phyloP scores from a whole-genome alignment of 108 stramenopile species.

The Nannochloropsis gaditana region DNA sequence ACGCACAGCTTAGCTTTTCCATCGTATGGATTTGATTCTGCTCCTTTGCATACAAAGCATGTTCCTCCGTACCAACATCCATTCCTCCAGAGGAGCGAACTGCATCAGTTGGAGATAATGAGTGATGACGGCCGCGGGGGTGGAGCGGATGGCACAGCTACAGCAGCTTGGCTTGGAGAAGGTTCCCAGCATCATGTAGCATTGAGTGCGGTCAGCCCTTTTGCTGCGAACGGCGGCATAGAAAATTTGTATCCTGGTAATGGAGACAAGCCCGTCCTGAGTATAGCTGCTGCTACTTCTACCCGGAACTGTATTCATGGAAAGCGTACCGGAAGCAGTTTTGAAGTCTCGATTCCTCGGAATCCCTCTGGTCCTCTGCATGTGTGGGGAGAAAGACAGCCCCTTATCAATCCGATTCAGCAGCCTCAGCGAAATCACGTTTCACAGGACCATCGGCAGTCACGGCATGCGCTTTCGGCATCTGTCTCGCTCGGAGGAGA shows the following conservation, averaged over 20 bases:
- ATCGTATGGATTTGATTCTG: background rate
- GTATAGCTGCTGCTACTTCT: background rate
- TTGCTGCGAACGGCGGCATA: background rate
- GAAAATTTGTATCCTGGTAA: background rate
- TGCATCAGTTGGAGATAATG: constrained; percentile 8
- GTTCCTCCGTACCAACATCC: constrained; percentile 28
- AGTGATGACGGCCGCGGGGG: constrained; percentile 28
- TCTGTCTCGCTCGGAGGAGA: constrained; percentile 21
- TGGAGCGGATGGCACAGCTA: background rate
- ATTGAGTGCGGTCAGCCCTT: background rate
- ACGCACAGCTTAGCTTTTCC: background rate
- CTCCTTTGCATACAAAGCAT: constrained; percentile 19
- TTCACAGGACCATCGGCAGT: constrained; percentile 18
- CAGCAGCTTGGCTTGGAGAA: background rate
- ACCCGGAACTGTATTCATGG: background rate
- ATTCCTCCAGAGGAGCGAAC: background rate
- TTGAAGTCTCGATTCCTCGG: background rate
- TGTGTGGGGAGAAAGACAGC: constrained; percentile 6
- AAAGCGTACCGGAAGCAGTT: background rate
- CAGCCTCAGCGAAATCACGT: background rate
- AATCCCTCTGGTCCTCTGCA: constrained; percentile 6
- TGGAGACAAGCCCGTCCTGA: background rate
- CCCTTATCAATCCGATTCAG: background rate
- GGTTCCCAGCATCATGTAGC: background rate
- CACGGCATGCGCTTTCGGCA: background rate